Evolutionary conservation across 2,329 filamentous ascomycete species (phyloP).

Genomic region (Purpureocillium lavendulum): DNA sequence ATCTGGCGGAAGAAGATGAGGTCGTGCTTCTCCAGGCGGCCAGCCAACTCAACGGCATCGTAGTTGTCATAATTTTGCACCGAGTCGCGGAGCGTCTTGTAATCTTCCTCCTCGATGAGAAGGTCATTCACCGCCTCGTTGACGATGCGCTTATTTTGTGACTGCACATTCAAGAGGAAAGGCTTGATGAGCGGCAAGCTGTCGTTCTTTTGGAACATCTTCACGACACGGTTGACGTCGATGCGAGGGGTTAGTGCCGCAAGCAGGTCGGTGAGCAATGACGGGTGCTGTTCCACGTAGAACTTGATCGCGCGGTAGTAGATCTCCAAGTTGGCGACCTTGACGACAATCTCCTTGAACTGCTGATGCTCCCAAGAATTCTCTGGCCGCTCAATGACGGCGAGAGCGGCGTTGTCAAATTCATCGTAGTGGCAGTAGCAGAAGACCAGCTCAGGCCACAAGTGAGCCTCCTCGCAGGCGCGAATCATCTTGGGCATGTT

Average conservation of each 20-base stretch:
- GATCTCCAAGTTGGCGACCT: constrained; percentile 97
- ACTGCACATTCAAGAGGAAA: constrained; percentile 92
- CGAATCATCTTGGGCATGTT: constrained; percentile 97
- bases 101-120: constrained; percentile 96
- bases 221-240: constrained; percentile 97
- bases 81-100: constrained; percentile 96
- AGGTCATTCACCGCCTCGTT: constrained; percentile 98
- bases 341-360: constrained; percentile 97
- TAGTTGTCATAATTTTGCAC: constrained; percentile 99
- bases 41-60: constrained; percentile 85
- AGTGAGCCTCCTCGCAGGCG: constrained; percentile 84
- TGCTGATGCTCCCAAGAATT: constrained; percentile 99
- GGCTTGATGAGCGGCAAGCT: constrained; percentile 98
- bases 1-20: constrained; percentile 99
- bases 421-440: constrained; percentile 98
- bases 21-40: constrained; percentile 93
- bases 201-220: constrained; percentile 97
- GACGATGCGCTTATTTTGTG: constrained; percentile 95
- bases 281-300: constrained; percentile 94
- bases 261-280: constrained; percentile 88
- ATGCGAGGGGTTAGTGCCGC: constrained; percentile 88
- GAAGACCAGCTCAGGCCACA: constrained; percentile 98
- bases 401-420: constrained; percentile 91
- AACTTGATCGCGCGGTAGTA: constrained; percentile 97
- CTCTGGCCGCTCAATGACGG: constrained; percentile 95